Evolutionary conservation across 179 eudicot genomes (phyloP), one percentile per base, ranked within the genome.

Genomic region (Beta lomatogona): DNA sequence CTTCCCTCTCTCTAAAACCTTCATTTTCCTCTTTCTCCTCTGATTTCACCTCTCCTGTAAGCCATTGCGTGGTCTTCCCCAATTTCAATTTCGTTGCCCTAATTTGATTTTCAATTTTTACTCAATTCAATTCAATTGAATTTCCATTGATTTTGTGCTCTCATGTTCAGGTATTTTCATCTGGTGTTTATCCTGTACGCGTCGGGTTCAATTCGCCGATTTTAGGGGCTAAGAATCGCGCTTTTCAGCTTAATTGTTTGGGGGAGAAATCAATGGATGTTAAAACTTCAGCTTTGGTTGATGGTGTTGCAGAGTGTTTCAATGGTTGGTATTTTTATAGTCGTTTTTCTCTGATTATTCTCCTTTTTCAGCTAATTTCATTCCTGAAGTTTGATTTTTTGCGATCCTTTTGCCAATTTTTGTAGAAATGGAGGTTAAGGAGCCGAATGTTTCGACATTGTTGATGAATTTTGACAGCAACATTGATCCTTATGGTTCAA

Each of bases 401-500:
- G 65, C 41, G 41, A 36, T 36, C 41, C 2, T 36, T 36, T 36
- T 36, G 41, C 2, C 41, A 36, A 36, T 36, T 21, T 70, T 63
- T 50, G 65, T 80, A 86, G 94, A 83, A 66, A 76, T 60, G 83
- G 91, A 86, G 80, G 54, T 80, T 80, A 83, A 77, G 57, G 91
- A 94, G 75, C 97, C 94, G 9, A 91, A 94, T 85, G 76, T 96
- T 67, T 90, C 99, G 9, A 96, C 99, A 68, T 74, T 93, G 83
- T 80, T 96, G 90, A 87, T 96, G 98, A 96, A 94, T 83, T 87
- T 91, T 79, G 91, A 85, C 69, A 91, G 85, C 81, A 83, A 82
- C 61, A 91, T 96, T 90, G 99, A 96, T 88, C 99, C 99, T 76
- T 94, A 89, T 78, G 90, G 82, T 81, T 89, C 99, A 1, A 74